phyloP scores from a whole-genome alignment of 169 alveolate species.

The Plasmodium adleri region DNA sequence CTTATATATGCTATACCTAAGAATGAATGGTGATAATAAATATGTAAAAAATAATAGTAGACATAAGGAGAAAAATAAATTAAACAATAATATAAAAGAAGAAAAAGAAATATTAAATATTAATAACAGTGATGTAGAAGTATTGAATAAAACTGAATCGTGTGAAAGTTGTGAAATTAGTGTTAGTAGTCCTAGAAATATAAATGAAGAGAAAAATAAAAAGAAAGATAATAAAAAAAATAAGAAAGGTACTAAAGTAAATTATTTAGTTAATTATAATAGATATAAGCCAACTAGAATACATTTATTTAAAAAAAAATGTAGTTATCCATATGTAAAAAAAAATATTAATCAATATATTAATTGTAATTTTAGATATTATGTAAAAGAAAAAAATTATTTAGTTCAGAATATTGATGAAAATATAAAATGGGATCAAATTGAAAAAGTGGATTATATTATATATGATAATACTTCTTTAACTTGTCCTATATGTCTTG shows the following conservation, averaged over 20 bases:
- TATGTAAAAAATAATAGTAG: neutral
- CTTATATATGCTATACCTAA: slow-evolving; percentile 4
- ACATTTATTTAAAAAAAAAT: slow-evolving; percentile 15
- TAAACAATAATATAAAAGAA: neutral
- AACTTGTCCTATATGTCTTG: slow-evolving; percentile 81
- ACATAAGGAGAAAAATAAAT: neutral
- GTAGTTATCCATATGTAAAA: slow-evolving; percentile 12
- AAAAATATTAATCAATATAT: slow-evolving; percentile 53
- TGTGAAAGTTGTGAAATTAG: neutral
- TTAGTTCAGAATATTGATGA: slow-evolving; percentile 27
- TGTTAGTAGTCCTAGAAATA: neutral
- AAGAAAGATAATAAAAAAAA: slow-evolving; percentile 39
- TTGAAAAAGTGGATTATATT: slow-evolving; percentile 78
- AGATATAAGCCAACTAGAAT: slow-evolving; percentile 54
- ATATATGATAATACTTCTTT: slow-evolving; percentile 77
- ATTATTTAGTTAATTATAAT: slow-evolving; percentile 57
- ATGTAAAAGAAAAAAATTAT: slow-evolving; percentile 62
- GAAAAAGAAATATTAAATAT: neutral
- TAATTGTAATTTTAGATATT: slow-evolving; percentile 72
- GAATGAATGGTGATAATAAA: neutral
- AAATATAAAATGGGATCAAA: slow-evolving; percentile 75
- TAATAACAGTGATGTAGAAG: neutral
- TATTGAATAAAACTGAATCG: neutral
- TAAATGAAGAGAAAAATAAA: slow-evolving; percentile 1
- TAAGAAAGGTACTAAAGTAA: slow-evolving; percentile 42